Conservation (phyloP, 306 rosid species). For the Aeschynomene evenia region DNA sequence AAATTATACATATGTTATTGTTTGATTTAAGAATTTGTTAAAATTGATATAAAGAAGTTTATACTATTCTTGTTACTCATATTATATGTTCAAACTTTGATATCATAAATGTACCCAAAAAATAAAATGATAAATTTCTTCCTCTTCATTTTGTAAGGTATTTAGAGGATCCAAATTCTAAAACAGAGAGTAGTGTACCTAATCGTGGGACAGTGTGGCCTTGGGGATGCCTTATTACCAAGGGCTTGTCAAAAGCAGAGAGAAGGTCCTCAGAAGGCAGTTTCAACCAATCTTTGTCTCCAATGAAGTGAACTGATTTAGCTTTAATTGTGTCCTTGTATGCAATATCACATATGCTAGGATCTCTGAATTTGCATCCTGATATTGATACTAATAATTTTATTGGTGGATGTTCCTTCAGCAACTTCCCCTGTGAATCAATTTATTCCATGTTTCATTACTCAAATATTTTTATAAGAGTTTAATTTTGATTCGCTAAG, state of each 20-base stretch:
- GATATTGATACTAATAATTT: conserved; percentile 68
- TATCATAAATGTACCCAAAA: too few relatives aligned
- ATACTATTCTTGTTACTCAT: too few relatives aligned
- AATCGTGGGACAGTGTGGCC: conserved; percentile 88
- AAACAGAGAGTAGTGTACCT: conserved; percentile 40
- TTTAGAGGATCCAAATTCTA: not conserved
- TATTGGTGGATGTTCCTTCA: conserved; percentile 77
- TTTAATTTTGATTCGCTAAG: too few relatives aligned
- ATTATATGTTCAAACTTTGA: too few relatives aligned
- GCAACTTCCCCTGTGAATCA: conserved; percentile 75
- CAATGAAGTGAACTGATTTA: conserved; percentile 78
- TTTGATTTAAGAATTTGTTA: too few relatives aligned
- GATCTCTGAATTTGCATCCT: conserved; percentile 79
- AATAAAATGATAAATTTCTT: too few relatives aligned
- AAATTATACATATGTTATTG: too few relatives aligned
- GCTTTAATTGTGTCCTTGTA: conserved; percentile 64
- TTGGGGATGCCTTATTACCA: conserved; percentile 78
- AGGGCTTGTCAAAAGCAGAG: conserved; percentile 60
- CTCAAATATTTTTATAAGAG: not conserved
- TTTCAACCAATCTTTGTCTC: conserved; percentile 86
- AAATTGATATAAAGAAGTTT: too few relatives aligned
- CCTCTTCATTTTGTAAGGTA: too few relatives aligned
- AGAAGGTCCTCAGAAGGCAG: conserved; percentile 74
- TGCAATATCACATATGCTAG: conserved; percentile 71
- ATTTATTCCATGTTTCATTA: conserved; percentile 17